Evolutionary conservation across 106 monocot species (phyloP).

Genomic region (Dioscorea dumetorum): DNA sequence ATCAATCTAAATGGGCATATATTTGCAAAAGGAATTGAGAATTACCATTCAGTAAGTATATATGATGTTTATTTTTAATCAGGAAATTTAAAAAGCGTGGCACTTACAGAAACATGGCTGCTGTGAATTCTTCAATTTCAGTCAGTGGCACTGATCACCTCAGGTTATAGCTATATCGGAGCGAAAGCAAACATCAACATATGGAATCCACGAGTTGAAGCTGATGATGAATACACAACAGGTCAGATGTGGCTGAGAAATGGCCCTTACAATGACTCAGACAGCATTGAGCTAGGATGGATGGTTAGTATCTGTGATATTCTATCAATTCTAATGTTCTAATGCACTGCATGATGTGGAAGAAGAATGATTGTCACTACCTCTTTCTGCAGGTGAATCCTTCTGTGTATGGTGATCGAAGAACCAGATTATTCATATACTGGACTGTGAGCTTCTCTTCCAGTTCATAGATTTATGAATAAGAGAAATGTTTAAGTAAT

Average conservation of each 20-base stretch:
- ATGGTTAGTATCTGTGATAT: slow-evolving; percentile 4
- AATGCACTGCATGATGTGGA: neutral
- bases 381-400: slow-evolving; percentile 20
- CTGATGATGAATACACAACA: slow-evolving; percentile 17
- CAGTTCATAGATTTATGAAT: neutral
- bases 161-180: slow-evolving; percentile 24
- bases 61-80: neutral
- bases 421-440: slow-evolving; percentile 20
- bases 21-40: neutral
- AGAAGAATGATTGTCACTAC: too few species aligned
- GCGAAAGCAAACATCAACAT: slow-evolving; percentile 15
- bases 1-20: neutral
- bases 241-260: slow-evolving; percentile 20
- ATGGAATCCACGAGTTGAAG: slow-evolving; percentile 26
- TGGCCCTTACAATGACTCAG: slow-evolving; percentile 12
- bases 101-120: neutral
- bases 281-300: slow-evolving; percentile 36
- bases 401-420: slow-evolving; percentile 15
- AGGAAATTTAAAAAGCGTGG: neutral
- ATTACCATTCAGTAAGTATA: slow-evolving; percentile 11
- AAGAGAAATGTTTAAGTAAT: neutral
- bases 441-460: slow-evolving; percentile 22
- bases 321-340: too few species aligned
- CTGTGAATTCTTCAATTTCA: slow-evolving; percentile 6
- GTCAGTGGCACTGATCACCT: slow-evolving; percentile 10